Conservation (phyloP, 1,284 basidiomycete species). For the Meira nashicola region DNA sequence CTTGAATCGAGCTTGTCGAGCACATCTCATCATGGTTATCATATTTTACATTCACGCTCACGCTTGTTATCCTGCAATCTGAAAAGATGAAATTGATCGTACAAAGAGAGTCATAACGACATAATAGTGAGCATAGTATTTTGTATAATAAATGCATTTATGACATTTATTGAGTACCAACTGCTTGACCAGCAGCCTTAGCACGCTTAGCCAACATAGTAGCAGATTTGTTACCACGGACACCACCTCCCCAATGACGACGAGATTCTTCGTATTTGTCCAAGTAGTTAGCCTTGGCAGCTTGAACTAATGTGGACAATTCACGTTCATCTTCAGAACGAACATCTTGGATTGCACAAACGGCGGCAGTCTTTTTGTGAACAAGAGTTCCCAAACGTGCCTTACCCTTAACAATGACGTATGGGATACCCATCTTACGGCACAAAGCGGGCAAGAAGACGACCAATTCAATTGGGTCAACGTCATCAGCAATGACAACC, state of each 20-base stretch:
- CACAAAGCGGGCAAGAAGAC: slow-evolving; percentile 95
- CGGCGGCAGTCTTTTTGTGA: slow-evolving; percentile 95
- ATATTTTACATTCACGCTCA: too few relatives aligned
- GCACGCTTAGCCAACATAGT: slow-evolving; percentile 91
- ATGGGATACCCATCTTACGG: slow-evolving; percentile 97
- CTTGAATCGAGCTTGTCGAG: too few relatives aligned
- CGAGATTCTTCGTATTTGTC: slow-evolving; percentile 89
- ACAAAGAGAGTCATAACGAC: too few relatives aligned
- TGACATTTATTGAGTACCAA: not conserved
- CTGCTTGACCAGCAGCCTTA: slow-evolving; percentile 68
- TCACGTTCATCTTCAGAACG: slow-evolving; percentile 90
- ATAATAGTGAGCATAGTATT: too few relatives aligned
- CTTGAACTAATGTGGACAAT: slow-evolving; percentile 83
- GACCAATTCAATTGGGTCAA: slow-evolving; percentile 91
- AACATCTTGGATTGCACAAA: slow-evolving; percentile 86
- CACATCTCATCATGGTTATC: too few relatives aligned
- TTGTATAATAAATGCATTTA: too few relatives aligned
- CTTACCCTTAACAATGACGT: slow-evolving; percentile 95
- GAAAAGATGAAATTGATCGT: too few relatives aligned
- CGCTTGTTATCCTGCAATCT: too few relatives aligned
- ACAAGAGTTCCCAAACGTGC: slow-evolving; percentile 93
- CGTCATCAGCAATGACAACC: slow-evolving; percentile 95
- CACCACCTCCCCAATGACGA: slow-evolving; percentile 90
- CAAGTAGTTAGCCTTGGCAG: slow-evolving; percentile 89
- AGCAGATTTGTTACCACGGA: slow-evolving; percentile 85